phyloP scores from a whole-genome alignment of 192 early-diverging fungal genomes.

The Dissophora globulifera region DNA sequence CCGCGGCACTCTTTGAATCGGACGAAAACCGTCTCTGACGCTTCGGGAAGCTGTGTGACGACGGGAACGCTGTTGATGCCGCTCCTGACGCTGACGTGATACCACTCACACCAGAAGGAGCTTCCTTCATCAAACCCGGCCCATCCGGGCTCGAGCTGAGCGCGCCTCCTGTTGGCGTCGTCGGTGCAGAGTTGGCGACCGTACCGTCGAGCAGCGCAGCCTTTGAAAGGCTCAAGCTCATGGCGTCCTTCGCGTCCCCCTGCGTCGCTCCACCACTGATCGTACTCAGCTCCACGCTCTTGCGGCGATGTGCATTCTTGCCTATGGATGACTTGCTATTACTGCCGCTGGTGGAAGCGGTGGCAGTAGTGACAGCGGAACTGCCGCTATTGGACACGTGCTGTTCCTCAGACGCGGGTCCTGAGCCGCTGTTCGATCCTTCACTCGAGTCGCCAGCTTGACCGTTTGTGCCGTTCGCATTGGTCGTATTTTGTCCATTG shows the following conservation, averaged over 20 bases:
- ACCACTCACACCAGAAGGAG: slow-evolving; percentile 7
- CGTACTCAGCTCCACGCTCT: slow-evolving; percentile 37
- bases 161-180: slow-evolving; percentile 36
- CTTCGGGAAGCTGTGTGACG: slow-evolving; percentile 47
- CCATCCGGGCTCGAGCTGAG: not conserved
- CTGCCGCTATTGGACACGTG: not conserved
- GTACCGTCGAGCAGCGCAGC: not conserved
- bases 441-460: slow-evolving; percentile 22
- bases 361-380: too few relatives aligned
- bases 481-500: slow-evolving; percentile 33
- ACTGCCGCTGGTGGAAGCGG: too few relatives aligned
- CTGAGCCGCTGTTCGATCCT: slow-evolving; percentile 2
- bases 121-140: not conserved
- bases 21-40: slow-evolving; percentile 54
- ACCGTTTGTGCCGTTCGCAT: not conserved
- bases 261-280: slow-evolving; percentile 11
- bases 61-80: slow-evolving; percentile 12
- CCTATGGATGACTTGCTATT: too few relatives aligned
- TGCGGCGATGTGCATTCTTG: slow-evolving; percentile 37
- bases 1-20: slow-evolving; percentile 43
- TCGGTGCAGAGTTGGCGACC: slow-evolving; percentile 22
- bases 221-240: slow-evolving; percentile 29
- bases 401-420: slow-evolving; percentile 28
- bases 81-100: not conserved
- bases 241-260: slow-evolving; percentile 29